A percentile compares a stretch with the other conserved stretches of the same genome.
Conservation (phyloP, 2,329 filamentous ascomycete species). For the Alternaria triticina region DNA sequence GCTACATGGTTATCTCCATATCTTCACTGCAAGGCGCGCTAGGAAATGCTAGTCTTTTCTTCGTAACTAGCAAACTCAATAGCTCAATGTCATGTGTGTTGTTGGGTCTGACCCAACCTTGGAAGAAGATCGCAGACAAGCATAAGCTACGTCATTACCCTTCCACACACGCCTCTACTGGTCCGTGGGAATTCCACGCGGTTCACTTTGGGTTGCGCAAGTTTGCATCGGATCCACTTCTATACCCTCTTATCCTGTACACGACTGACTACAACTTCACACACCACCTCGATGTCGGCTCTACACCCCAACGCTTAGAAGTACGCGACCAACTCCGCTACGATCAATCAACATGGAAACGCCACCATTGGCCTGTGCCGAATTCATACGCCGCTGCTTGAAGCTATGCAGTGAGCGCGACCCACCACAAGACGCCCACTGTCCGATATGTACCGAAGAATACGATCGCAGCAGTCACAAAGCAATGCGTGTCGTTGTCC, state of each 20-base stretch:
- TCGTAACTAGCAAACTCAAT: neutral
- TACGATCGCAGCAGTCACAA: neutral
- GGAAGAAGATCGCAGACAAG: no score
- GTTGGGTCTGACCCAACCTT: no score
- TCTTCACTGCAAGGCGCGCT: neutral
- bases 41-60: neutral
- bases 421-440: neutral
- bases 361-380: neutral
- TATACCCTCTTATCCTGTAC: neutral
- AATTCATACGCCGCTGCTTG: neutral
- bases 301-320: neutral
- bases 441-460: neutral
- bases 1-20: neutral
- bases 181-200: neutral
- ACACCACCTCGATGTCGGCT: neutral
- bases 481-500: neutral
- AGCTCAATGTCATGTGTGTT: neutral
- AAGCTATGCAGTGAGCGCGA: neutral
- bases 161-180: neutral
- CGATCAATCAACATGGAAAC: neutral
- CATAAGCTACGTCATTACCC: neutral
- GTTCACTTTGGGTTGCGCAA: neutral
- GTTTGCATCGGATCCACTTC: neutral
- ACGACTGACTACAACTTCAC: neutral
- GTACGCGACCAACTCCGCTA: neutral